Evolutionary conservation across 2,329 filamentous ascomycete genomes (phyloP), one percentile per base, ranked within the genome.

Genomic region (Colletotrichum abscissum): DNA sequence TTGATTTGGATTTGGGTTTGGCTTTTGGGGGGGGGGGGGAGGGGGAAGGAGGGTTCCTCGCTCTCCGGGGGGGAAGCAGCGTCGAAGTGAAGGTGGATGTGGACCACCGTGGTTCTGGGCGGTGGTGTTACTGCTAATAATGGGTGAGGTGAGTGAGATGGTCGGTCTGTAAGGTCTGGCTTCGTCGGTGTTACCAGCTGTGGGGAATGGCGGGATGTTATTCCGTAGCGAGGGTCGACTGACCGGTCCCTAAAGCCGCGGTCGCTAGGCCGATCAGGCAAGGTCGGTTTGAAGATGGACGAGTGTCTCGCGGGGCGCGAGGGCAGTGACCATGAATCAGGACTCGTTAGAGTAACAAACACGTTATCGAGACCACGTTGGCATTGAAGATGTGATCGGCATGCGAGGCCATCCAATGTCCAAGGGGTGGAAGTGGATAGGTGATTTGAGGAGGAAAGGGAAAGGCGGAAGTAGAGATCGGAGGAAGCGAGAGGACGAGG

Each of bases 241-340:
- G 52, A 38, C 57, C 35, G 54, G 33, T 69, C 42, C 59, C 65
- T 33, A 65, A 58, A 67, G 58, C 67, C 63, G 60, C 74, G 64
- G 54, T 63, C 72, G 69, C 74, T 76, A 70, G 69, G 63, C 70
- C 58, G 71, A 67, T 65, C 63, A 63, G 73, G 66, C 70, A 63
- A 63, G 33, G 49, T 72, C 54, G 54, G 69, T 55, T 46, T 64
- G 26, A 67, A 73, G 62, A 52, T 72, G 59, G 75, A 74, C 66
- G 67, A 72, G 73, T 67, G 70, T 69, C 69, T 71, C 62, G 70
- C 69, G 57, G 67, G 49, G 65, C 65, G 56, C 26, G 38, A 73
- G 24, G 56, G 56, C 60, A 67, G 33, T 38, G 67, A 69, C 69
- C 75, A 75, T 77, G 59, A 76, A 77, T 64, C 38, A 46, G 60